Percentiles rank a stretch among this genome's conserved stretches.
Conservation (phyloP, 768 basidiomycete species). For the Rhodotorula kratochvilovae region DNA sequence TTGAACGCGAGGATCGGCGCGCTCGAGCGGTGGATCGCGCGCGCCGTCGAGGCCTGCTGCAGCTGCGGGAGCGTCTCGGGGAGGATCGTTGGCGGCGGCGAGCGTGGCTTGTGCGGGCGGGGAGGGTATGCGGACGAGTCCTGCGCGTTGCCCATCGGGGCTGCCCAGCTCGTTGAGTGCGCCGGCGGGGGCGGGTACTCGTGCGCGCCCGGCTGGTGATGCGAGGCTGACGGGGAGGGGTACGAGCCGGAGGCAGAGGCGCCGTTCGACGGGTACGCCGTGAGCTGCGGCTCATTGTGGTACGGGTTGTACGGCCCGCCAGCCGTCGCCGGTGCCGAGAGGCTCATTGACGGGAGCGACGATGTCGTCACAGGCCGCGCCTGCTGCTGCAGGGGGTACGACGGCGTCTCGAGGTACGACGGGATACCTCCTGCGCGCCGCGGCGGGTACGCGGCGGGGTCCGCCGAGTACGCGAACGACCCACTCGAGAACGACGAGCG, state of each 20-base stretch:
- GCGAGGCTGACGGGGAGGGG: not conserved
- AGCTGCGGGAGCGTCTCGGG: not conserved
- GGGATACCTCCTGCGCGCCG: not conserved
- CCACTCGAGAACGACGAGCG: too few species aligned
- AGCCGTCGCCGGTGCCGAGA: not conserved
- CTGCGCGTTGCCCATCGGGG: too few species aligned
- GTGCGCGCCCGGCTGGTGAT: too few species aligned
- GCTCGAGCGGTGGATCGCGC: slow-evolving; percentile 1
- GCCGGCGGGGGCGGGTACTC: not conserved
- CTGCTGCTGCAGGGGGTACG: not conserved
- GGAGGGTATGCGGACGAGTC: not conserved
- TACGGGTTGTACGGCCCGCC: not conserved
- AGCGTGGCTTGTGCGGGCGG: not conserved
- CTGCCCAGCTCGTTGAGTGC: not conserved
- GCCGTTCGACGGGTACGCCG: not conserved
- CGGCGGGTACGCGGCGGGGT: not conserved
- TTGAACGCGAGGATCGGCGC: slow-evolving; percentile 21
- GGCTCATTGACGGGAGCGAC: not conserved
- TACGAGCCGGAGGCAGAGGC: not conserved
- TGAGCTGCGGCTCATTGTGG: not conserved
- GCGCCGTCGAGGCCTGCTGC: not conserved
- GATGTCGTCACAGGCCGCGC: not conserved
- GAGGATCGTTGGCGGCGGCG: not conserved
- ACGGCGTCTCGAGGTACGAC: not conserved
- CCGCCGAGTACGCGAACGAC: not conserved